These are phyloP conservation scores for Anthoceros angustus DNA, from an alignment of 225 moss, liverwort and hornwort genomes.

Conservation along the genomic window DNA sequence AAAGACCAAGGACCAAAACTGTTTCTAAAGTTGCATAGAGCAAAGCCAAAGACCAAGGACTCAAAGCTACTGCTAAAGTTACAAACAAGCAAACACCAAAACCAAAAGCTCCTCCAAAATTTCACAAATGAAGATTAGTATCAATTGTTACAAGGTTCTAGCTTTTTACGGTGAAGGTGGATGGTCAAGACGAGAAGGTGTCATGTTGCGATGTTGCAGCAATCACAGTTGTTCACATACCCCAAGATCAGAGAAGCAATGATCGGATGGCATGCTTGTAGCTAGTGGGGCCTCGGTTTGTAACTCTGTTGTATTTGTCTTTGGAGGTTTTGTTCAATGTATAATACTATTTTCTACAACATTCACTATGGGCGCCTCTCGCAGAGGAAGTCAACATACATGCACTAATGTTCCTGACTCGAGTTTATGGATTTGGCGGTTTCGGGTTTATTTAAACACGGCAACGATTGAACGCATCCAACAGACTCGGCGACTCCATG, in stretches of 20 bases:
- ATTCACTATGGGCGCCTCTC: conserved; percentile 89
- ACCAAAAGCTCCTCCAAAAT: no score
- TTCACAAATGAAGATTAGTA: no score
- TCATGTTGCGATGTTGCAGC: conserved; percentile 66
- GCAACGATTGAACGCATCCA: no score
- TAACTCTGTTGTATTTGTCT: not conserved
- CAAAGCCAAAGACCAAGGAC: no score
- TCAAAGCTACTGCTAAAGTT: no score
- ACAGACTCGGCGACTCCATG: no score
- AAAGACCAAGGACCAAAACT: no score
- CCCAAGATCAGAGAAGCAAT: conserved; percentile 82
- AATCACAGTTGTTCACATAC: conserved; percentile 88
- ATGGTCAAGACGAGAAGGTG: conserved; percentile 87
- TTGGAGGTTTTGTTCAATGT: conserved; percentile 90
- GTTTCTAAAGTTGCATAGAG: no score
- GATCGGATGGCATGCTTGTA: not conserved
- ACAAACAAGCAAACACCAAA: no score
- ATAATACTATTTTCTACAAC: conserved; percentile 89
- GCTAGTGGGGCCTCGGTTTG: conserved; percentile 9
- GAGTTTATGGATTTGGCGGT: no score
- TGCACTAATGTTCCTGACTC: not conserved
- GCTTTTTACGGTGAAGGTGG: conserved; percentile 52
- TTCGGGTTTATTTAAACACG: no score
- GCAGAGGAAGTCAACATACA: conserved; percentile 33
- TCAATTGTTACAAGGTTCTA: not conserved